phyloP scores from a whole-genome alignment of 176 grass and related monocot species.

The Sorghum bicolor region Sorghum_bicolor_NCBIv3 NC_012873.2:67013001-67013500 shows the following conservation, averaged over 20 bases:
- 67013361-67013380: conserved; percentile 28
- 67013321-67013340: conserved; percentile 40
- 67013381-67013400: conserved; percentile 55
- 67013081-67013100: conserved; percentile 27
- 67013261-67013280: conserved; percentile 42
- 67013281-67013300: conserved; percentile 37
- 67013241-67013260: conserved; percentile 69
- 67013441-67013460: conserved; percentile 31
- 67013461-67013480: conserved; percentile 27
- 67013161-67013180: background rate
- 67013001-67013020: conserved; percentile 1
- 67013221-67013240: conserved; percentile 49
- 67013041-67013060: conserved; percentile 18
- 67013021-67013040: conserved; percentile 45
- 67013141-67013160: background rate
- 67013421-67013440: conserved; percentile 22
- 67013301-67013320: conserved; percentile 10
- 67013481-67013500: conserved; percentile 35
- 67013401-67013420: conserved; percentile 37
- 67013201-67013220: background rate
- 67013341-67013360: conserved; percentile 14
- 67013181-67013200: background rate
- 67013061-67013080: conserved; percentile 39
- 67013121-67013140: conserved; percentile 18
- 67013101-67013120: conserved; percentile 59